Evolutionary conservation across 2,329 filamentous ascomycete species (phyloP).

Genomic region (Colletotrichum cereale): DNA sequence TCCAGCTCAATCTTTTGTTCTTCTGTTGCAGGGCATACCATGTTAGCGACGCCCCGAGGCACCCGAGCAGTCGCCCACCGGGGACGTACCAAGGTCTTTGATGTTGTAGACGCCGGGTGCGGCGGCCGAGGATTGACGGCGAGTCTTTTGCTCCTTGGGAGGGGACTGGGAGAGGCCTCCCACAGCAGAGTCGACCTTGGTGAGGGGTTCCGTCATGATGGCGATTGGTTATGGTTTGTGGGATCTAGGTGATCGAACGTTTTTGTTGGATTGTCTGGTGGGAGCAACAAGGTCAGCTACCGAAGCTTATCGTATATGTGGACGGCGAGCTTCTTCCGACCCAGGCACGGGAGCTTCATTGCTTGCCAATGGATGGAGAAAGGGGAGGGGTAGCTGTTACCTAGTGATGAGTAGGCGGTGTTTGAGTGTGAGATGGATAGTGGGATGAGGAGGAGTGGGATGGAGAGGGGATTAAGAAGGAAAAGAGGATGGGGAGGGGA

Average conservation of each 20-base stretch:
- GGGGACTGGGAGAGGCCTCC: conserved; percentile 80
- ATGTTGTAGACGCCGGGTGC: conserved; percentile 83
- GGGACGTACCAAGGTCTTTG: conserved; percentile 82
- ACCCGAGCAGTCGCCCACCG: neutral
- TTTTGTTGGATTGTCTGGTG: conserved; percentile 20
- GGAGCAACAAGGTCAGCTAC: conserved; percentile 16
- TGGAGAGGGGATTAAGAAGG: conserved; percentile 35
- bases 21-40: conserved; percentile 64
- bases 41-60: conserved; percentile 23
- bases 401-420: conserved; percentile 30
- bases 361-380: neutral
- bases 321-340: conserved; percentile 3
- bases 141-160: conserved; percentile 64
- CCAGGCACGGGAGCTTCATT: neutral
- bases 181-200: conserved; percentile 93
- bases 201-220: conserved; percentile 70
- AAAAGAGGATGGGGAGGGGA: conserved; percentile 8
- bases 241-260: conserved; percentile 19
- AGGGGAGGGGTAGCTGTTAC: conserved; percentile 20
- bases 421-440: conserved; percentile 19
- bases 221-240: conserved; percentile 18
- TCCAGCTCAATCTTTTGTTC: conserved; percentile 77
- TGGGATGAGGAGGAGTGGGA: conserved; percentile 29
- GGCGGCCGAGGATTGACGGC: conserved; percentile 64
- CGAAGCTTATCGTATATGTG: neutral